A percentile compares a stretch with the other conserved stretches of the same genome.
These are phyloP conservation scores for Coniferiporia sulphurascens DNA, from an alignment of 1,284 basidiomycete genomes.

Conservation along the genomic window DNA sequence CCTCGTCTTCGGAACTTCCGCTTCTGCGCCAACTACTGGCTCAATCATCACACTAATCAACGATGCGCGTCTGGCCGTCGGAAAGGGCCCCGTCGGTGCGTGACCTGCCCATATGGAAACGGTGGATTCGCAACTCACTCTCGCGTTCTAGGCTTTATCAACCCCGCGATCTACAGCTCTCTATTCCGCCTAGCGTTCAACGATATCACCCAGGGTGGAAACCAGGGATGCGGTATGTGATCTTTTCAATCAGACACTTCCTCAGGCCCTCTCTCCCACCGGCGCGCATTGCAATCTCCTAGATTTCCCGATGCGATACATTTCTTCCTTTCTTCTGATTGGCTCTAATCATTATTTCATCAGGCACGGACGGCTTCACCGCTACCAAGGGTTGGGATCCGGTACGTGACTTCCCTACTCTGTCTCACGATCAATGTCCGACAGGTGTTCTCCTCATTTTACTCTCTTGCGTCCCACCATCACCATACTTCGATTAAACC, in stretches of 20 bases:
- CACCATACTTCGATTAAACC: not conserved
- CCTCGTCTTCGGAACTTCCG: slow-evolving; percentile 33
- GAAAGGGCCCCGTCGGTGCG: slow-evolving; percentile 33
- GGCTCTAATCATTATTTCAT: not conserved
- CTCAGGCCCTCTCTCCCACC: too few relatives aligned
- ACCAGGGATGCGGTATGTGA: slow-evolving; percentile 27
- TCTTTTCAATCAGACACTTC: slow-evolving; percentile 19
- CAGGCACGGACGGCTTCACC: slow-evolving; percentile 17
- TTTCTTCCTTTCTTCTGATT: not conserved
- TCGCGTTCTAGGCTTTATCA: slow-evolving; percentile 32
- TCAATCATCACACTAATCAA: slow-evolving; percentile 45
- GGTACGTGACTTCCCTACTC: slow-evolving; percentile 9
- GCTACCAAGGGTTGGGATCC: slow-evolving; percentile 19
- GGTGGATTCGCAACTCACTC: not conserved
- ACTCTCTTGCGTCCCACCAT: not conserved
- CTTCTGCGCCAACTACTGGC: slow-evolving; percentile 39
- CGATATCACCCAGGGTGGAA: slow-evolving; percentile 31
- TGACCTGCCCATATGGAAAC: slow-evolving; percentile 9
- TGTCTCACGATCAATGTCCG: not conserved
- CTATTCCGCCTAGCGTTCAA: slow-evolving; percentile 29
- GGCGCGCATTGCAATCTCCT: too few relatives aligned
- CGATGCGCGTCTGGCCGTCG: slow-evolving; percentile 36
- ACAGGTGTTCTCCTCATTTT: not conserved
- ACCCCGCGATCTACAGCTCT: slow-evolving; percentile 30
- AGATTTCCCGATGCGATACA: not conserved